These are phyloP conservation scores for Vanrija sp. DNA, from an alignment of 1,284 basidiomycete genomes.

Conservation along the genomic window DNA sequence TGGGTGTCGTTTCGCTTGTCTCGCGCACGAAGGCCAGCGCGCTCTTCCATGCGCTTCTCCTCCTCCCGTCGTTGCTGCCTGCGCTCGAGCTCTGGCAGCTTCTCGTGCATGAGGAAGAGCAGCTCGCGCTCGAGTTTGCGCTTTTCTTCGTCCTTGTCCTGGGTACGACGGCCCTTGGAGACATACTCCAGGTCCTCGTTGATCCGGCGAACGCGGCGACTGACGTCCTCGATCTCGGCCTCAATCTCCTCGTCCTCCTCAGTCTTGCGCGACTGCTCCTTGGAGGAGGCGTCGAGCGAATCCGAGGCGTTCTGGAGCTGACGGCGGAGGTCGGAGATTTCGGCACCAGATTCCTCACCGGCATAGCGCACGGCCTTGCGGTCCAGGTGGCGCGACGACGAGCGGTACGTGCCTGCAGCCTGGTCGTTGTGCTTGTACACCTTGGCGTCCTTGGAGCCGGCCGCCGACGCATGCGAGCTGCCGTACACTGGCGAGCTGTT, in stretches of 20 bases:
- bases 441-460: slow-evolving; percentile 75
- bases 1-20: slow-evolving; percentile 81
- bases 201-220: slow-evolving; percentile 78
- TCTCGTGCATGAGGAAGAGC: slow-evolving; percentile 81
- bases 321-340: slow-evolving; percentile 82
- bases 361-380: slow-evolving; percentile 74
- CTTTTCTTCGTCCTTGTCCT: slow-evolving; percentile 77
- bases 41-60: slow-evolving; percentile 68
- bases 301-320: slow-evolving; percentile 76
- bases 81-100: slow-evolving; percentile 84
- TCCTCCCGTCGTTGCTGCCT: slow-evolving; percentile 77
- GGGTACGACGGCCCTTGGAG: slow-evolving; percentile 68
- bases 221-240: slow-evolving; percentile 82
- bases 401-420: slow-evolving; percentile 64
- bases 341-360: slow-evolving; percentile 64
- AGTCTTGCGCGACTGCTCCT: slow-evolving; percentile 59
- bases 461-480: slow-evolving; percentile 52
- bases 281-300: slow-evolving; percentile 71
- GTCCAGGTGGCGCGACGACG: slow-evolving; percentile 83
- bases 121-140: slow-evolving; percentile 86
- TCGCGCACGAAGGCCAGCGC: slow-evolving; percentile 72
- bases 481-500: slow-evolving; percentile 56
- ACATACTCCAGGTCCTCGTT: slow-evolving; percentile 93
- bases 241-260: slow-evolving; percentile 85
- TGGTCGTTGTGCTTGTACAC: slow-evolving; percentile 82